Conservation (phyloP, 2,329 filamentous ascomycete species). For the Coniochaeta sp. region DNA sequence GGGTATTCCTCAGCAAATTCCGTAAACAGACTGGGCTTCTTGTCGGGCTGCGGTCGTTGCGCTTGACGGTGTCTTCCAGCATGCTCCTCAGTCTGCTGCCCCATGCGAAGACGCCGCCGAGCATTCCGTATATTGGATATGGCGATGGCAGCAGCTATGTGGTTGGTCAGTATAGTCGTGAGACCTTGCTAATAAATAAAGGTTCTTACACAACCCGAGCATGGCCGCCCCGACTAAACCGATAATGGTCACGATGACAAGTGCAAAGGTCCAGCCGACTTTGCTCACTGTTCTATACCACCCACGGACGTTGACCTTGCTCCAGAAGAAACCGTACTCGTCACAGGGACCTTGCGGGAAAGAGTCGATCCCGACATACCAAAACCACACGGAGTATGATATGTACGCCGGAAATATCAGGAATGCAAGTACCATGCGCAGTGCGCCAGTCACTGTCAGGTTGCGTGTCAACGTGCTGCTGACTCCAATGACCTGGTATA, state of each 20-base stretch:
- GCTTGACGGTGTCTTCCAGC: background rate
- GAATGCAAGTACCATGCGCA: background rate
- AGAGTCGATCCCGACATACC: background rate
- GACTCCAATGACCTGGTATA: background rate
- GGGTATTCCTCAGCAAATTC: background rate
- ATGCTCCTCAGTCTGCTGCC: background rate
- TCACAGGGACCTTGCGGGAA: background rate
- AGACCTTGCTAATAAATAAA: background rate
- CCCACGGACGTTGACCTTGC: constrained; percentile 2
- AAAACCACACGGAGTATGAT: background rate
- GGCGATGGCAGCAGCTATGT: background rate
- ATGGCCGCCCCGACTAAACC: background rate
- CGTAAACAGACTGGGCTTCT: background rate
- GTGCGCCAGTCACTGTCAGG: background rate
- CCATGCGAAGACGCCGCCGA: too few relatives aligned
- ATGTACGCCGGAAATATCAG: background rate
- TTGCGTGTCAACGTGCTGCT: background rate
- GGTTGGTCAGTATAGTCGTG: background rate
- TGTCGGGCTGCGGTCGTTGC: background rate
- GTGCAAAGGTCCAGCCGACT: background rate
- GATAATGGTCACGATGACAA: background rate
- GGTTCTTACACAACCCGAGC: background rate
- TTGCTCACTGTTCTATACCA: constrained; percentile 3
- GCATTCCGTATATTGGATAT: background rate
- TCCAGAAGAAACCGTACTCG: constrained; percentile 1